Evolutionary conservation across 352 stramenopile species (phyloP).

Genomic region (Phytophthora sp.): DNA sequence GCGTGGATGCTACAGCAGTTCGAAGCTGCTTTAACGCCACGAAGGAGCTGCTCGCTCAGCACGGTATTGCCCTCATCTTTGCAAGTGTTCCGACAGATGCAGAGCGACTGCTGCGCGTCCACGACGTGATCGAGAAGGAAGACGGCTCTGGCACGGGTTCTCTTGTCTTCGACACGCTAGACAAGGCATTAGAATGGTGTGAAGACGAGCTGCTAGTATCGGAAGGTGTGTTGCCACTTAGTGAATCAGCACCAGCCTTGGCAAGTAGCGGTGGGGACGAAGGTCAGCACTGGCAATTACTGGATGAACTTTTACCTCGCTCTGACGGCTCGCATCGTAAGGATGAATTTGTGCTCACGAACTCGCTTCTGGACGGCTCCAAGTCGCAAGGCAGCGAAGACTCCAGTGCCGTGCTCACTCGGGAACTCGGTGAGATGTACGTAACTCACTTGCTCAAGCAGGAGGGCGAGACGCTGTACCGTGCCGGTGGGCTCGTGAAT

Average conservation of each 20-base stretch:
- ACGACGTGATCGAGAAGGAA: slow-evolving; percentile 81
- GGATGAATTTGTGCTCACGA: slow-evolving; percentile 11
- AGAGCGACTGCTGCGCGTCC: slow-evolving; percentile 75
- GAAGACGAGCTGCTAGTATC: slow-evolving; percentile 85
- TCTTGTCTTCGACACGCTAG: slow-evolving; percentile 85
- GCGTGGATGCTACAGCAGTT: slow-evolving; percentile 89
- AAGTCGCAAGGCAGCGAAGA: not conserved
- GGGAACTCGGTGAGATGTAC: slow-evolving; percentile 75
- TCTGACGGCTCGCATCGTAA: slow-evolving; percentile 25
- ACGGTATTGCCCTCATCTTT: slow-evolving; percentile 82
- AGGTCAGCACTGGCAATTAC: slow-evolving; percentile 54
- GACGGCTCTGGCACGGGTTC: slow-evolving; percentile 58
- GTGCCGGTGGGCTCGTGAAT: slow-evolving; percentile 59
- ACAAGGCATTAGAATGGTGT: slow-evolving; percentile 87
- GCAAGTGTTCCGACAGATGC: slow-evolving; percentile 70
- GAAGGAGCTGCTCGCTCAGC: slow-evolving; percentile 79
- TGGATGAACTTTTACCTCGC: slow-evolving; percentile 71
- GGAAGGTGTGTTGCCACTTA: slow-evolving; percentile 71
- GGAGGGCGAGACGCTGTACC: slow-evolving; percentile 73
- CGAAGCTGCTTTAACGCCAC: slow-evolving; percentile 89
- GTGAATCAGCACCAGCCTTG: slow-evolving; percentile 48
- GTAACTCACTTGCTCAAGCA: slow-evolving; percentile 65
- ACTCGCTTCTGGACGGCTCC: not conserved
- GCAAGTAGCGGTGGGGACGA: slow-evolving; percentile 38
- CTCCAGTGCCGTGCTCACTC: slow-evolving; percentile 45